Percentiles rank a stretch among this genome's conserved stretches.
These are phyloP conservation scores for Linnemannia elongata DNA, from an alignment of 192 early-diverging fungal genomes.

Conservation along the genomic window DNA sequence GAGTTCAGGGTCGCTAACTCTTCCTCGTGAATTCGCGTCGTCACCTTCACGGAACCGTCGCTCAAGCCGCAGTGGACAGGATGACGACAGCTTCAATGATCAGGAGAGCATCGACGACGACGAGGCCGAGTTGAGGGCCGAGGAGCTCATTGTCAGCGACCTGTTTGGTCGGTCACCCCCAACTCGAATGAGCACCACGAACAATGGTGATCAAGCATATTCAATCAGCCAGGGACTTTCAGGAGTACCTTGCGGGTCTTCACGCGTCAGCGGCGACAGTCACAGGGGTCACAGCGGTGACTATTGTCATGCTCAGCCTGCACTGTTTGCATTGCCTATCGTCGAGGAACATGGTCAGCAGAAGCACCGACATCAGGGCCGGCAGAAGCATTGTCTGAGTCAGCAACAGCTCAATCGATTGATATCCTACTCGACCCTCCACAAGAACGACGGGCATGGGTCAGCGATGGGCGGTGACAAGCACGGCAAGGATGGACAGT, in stretches of 20 bases:
- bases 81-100: conserved; percentile 32
- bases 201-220: not conserved
- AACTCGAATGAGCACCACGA: not conserved
- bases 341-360: not conserved
- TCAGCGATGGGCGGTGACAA: conserved; percentile 1
- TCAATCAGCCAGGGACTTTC: not conserved
- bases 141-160: conserved; percentile 37
- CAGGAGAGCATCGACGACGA: conserved; percentile 48
- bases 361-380: no score
- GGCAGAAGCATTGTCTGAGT: not conserved
- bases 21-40: not conserved
- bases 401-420: conserved; percentile 25
- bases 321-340: not conserved
- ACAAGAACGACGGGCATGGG: conserved; percentile 1
- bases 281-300: not conserved
- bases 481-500: not conserved
- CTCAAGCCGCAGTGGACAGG: not conserved
- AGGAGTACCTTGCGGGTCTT: not conserved
- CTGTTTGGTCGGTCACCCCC: conserved; percentile 24
- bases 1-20: not conserved
- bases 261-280: not conserved
- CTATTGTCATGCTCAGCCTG: not conserved
- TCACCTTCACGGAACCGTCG: not conserved
- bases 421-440: conserved; percentile 23
- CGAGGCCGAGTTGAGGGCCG: conserved; percentile 44